These are phyloP conservation scores for Kwoniella botswanensis DNA, from an alignment of 768 basidiomycete species.

Conservation along the genomic window DNA sequence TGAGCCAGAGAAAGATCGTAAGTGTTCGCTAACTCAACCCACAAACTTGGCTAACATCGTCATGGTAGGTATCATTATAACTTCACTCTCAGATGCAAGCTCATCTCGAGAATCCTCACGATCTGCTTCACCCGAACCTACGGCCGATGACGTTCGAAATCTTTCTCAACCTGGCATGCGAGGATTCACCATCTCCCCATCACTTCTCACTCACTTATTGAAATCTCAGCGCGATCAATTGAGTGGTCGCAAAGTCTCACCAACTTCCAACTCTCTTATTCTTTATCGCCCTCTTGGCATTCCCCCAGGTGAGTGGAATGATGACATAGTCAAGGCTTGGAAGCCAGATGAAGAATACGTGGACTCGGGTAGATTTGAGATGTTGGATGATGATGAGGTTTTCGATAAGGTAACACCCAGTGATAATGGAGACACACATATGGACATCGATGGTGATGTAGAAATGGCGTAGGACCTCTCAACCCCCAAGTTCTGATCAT, in stretches of 20 bases:
- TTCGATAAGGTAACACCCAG: neutral
- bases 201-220: slow-evolving; percentile 44
- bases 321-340: slow-evolving; percentile 38
- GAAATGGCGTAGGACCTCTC: slow-evolving; percentile 12
- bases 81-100: slow-evolving; percentile 32
- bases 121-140: slow-evolving; percentile 28
- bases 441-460: slow-evolving; percentile 25
- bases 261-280: slow-evolving; percentile 27
- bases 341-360: slow-evolving; percentile 20
- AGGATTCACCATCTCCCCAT: slow-evolving; percentile 51
- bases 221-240: slow-evolving; percentile 31
- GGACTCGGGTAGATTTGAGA: slow-evolving; percentile 34
- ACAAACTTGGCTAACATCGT: neutral
- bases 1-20: slow-evolving; percentile 53
- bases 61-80: slow-evolving; percentile 49
- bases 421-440: neutral
- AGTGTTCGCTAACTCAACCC: slow-evolving; percentile 9
- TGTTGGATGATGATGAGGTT: slow-evolving; percentile 39
- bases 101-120: slow-evolving; percentile 31
- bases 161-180: slow-evolving; percentile 44
- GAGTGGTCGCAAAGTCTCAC: neutral
- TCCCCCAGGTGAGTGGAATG: slow-evolving; percentile 7
- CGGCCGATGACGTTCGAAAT: slow-evolving; percentile 6
- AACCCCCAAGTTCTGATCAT: neutral
- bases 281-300: slow-evolving; percentile 40